Percentiles rank a stretch among this genome's conserved stretches.
Conservation (phyloP, 2,329 filamentous ascomycete species). For the Phialophora expanda region DNA sequence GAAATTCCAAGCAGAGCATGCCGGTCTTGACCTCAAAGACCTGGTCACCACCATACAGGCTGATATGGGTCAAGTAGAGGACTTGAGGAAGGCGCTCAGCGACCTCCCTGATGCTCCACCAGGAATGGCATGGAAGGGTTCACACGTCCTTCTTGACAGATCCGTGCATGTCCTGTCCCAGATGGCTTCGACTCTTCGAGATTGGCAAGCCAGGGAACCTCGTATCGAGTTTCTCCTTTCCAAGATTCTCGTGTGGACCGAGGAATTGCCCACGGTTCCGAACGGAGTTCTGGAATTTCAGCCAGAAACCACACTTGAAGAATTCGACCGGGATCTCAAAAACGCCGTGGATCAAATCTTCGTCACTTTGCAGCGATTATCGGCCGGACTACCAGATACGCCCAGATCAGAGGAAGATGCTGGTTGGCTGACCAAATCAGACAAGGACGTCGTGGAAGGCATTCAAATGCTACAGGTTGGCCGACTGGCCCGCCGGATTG, state of each 20-base stretch:
- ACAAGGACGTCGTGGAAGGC: constrained; percentile 58
- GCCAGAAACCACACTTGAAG: constrained; percentile 44
- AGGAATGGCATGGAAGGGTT: constrained; percentile 47
- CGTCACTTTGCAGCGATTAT: constrained; percentile 76
- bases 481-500: constrained; percentile 58
- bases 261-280: constrained; percentile 41
- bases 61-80: constrained; percentile 58
- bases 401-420: constrained; percentile 66
- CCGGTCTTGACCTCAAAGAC: constrained; percentile 55
- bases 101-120: constrained; percentile 58
- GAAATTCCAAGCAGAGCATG: constrained; percentile 69
- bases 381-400: constrained; percentile 60
- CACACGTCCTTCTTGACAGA: constrained; percentile 7
- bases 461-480: constrained; percentile 65
- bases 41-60: constrained; percentile 55
- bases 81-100: constrained; percentile 51
- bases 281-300: constrained; percentile 28
- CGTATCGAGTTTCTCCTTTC: constrained; percentile 68
- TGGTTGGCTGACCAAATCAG: constrained; percentile 66
- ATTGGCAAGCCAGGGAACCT: constrained; percentile 56
- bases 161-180: constrained; percentile 28
- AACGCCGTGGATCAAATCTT: constrained; percentile 75
- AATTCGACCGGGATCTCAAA: constrained; percentile 65
- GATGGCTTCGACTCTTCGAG: constrained; percentile 48
- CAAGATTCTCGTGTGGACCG: constrained; percentile 71